Evolutionary conservation across 2,329 filamentous ascomycete genomes (phyloP), one percentile per base, ranked within the genome.

Genomic region (Penicillium paneum): DNA sequence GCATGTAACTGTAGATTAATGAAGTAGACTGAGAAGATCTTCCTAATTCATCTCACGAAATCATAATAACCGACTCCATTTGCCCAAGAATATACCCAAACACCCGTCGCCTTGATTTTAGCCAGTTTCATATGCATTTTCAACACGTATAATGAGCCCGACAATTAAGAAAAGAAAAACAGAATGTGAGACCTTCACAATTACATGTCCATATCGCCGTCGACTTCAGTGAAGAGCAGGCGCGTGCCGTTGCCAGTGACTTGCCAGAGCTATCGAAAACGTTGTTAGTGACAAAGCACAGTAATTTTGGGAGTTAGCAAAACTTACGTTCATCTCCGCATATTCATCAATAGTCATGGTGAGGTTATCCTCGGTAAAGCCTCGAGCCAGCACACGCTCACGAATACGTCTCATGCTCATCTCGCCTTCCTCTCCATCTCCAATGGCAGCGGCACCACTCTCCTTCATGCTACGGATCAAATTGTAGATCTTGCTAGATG

Each of bases 341-440:
- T 99, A 97, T 78, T 96, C 93, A 59, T 96, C 88, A 70, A 99
- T 81, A 19, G 92, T 88, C 63, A 83, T 83, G 67, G 89, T 81
- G 77, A 96, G 91, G 74, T 99, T 92, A 74, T 97, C 91, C 61
- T 91, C 88, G 0, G 93, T 99, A 74, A 97, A 99, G 3, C 94
- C 94, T 82, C 96, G 97, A 49, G 92, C 94, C 66, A 97, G 81
- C 29, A 99, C 91, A 62, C 94, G 80, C 74, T 97, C 92, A 71
- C 92, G 85, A 56, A 99, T 90, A 74, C 91, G 89, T 63, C 89
- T 84, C 79, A 99, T 83, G 73, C 88, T 94, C 65, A 99, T 77
- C 74, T 97, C 92, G 19, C 89, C 79, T 28, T 82, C 81, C 49
- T 79, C 78, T 32, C 90, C 91, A 43, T 91, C 86, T 39, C 89